Base-by-base conservation (phyloP, 73 alveolate genomes). In the Paraurostyla sp. region DNA sequence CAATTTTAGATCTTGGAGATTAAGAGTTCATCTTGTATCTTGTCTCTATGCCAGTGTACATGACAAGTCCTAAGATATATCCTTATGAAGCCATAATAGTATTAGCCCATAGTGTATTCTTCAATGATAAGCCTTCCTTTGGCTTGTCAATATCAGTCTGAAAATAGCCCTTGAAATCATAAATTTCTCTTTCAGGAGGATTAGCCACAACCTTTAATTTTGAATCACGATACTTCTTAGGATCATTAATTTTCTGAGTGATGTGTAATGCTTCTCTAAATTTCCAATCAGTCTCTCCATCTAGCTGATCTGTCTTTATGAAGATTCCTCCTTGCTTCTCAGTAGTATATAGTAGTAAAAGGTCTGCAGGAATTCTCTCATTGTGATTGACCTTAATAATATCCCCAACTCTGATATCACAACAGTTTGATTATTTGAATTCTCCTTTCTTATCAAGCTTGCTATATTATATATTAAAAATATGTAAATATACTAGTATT, bases 271-370 rank as follows among this genome's bases (percentile, higher is more conserved):
- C 99, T 83, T 96, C 96, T 51, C 99, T 85, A 32, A 95, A 89
- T 82, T 98, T 98, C 99, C 99, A 97, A 88, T 97, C 99, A 2
- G 99, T 97, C 76, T 97, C 99, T 36, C 99, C 99, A 91, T 97
- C 99, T 29, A 97, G 83, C 83, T 97, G 96, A 87, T 97, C 99
- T 0, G 99, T 97, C 73, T 97, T 97, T 20, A 97, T 94, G 60
- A 93, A 95, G 32, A 93, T 94, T 16, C 92, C 78, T 1, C 98
- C 98, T 27, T 73, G 49, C 80, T 92, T 90, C 58, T 94, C 98
- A 51, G 90, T 80, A 18, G 99, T 92, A 91, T 90, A 88, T 4
- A 97, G 85, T 43, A 97, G 88, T 2, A 97, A 25, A 92, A 97
- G 63, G 89, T 97, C 99, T 42, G 99, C 99, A 0, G 99, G 99